Percentiles rank a stretch among this genome's conserved stretches.
Conservation (phyloP, 257 asterid genomes). For the Solanum chmielewskii region DNA sequence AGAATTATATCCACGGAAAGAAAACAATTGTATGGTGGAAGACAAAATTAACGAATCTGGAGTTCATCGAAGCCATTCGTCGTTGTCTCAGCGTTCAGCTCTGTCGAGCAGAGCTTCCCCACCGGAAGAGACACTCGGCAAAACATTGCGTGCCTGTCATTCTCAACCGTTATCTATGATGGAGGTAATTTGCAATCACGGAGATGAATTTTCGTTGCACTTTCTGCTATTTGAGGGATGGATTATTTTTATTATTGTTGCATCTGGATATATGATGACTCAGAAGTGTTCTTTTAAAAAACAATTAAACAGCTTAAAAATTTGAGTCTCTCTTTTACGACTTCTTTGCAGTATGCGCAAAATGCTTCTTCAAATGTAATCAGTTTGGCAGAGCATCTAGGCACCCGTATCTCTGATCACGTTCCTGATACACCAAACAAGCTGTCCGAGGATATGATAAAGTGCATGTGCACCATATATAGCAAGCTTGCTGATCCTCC, state of each 20-base stretch:
- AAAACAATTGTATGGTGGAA: constrained; percentile 25
- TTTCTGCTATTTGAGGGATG: background rate
- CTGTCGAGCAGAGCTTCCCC: constrained; percentile 43
- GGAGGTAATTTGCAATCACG: constrained; percentile 47
- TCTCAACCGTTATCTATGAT: constrained; percentile 91
- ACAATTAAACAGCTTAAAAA: background rate
- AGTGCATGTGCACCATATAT: constrained; percentile 76
- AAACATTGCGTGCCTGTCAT: constrained; percentile 73
- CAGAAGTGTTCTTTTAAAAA: background rate
- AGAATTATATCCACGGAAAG: constrained; percentile 21
- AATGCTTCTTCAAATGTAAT: constrained; percentile 52
- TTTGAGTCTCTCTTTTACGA: background rate
- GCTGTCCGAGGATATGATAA: constrained; percentile 95
- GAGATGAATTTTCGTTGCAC: background rate
- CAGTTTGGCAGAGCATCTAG: constrained; percentile 95
- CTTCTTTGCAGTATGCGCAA: constrained; percentile 49
- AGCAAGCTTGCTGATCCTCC: constrained; percentile 89
- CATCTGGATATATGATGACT: background rate
- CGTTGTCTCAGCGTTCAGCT: constrained; percentile 54
- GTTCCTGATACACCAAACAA: constrained; percentile 70
- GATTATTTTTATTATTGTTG: background rate
- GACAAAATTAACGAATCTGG: constrained; percentile 40
- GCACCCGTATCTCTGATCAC: constrained; percentile 79
- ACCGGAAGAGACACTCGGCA: constrained; percentile 45
- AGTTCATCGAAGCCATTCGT: constrained; percentile 76